Evolutionary conservation across 257 asterid species (phyloP).

Genomic region (Mitragyna speciosa): DNA sequence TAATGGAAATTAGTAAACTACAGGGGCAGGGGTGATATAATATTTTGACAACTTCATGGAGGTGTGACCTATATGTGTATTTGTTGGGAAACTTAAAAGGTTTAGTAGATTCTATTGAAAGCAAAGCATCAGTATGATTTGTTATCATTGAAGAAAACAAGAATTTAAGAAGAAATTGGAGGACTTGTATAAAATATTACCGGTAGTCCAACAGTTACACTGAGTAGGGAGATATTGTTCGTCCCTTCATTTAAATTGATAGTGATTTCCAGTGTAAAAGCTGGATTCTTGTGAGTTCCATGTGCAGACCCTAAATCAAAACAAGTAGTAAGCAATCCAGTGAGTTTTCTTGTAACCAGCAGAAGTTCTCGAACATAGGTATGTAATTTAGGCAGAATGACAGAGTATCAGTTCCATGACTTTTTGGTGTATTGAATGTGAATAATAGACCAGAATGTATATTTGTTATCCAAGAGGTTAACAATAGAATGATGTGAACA

Average conservation of each 20-base stretch:
- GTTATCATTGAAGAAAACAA: neutral
- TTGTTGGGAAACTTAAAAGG: neutral
- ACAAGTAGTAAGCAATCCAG: neutral
- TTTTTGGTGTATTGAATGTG: too few relatives aligned
- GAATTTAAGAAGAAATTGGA: neutral
- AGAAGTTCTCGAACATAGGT: too few relatives aligned
- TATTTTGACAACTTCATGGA: neutral
- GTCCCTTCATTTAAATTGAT: slow-evolving; percentile 43
- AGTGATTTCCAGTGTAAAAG: slow-evolving; percentile 40
- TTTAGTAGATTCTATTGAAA: neutral
- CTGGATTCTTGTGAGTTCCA: slow-evolving; percentile 40
- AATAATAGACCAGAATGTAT: too few relatives aligned
- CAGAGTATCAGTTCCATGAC: too few relatives aligned
- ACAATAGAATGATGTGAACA: too few relatives aligned
- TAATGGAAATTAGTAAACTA: neutral
- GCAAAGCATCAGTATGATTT: neutral
- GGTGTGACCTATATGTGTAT: neutral
- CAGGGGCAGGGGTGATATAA: neutral
- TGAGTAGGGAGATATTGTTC: slow-evolving; percentile 68
- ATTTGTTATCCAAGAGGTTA: too few relatives aligned
- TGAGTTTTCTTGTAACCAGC: neutral
- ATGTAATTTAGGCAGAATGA: too few relatives aligned
- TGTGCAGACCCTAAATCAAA: slow-evolving; percentile 53
- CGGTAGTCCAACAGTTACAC: slow-evolving; percentile 78
- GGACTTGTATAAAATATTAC: slow-evolving; percentile 29